Base-by-base conservation (phyloP, 2,329 filamentous ascomycete genomes). In the Lanzia echinophila region DNA sequence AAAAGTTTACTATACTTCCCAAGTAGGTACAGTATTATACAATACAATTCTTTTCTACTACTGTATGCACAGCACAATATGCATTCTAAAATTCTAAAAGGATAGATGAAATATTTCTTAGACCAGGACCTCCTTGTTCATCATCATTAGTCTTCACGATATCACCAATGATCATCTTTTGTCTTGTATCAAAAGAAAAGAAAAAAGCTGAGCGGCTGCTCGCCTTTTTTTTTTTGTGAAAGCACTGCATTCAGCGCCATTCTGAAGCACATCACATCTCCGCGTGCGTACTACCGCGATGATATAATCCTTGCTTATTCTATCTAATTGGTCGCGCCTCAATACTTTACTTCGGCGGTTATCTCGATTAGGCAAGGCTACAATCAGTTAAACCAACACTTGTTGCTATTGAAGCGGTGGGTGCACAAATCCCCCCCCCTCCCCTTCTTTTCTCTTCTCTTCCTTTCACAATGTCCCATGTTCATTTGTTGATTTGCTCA, bases 341-440 rank as follows among this genome's bases (percentile, higher is more conserved):
- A 44, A 51, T 60, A 54, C 50, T 53, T 57, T 57, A 59, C 48
- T 57, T 64, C 65, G 65, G 63, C 63, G 63, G 60, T 60, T 64
- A 66, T 63, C 64, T 67, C 56, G 60, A 67, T 66, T 62, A 58
- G 63, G 64, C 51, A 64, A 62, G 59, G 62, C 59, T 62, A 53
- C 53, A 59, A 57, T 54, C 8, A n/a, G 22, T 43, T 56, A 41
- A 41, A 54, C 51, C 53, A 57, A 50, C 39, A 58, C 15, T 45
- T 45, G 22, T 20, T 32, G 12, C 43, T 17, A 22, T 11, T 5
- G 6, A 33, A 24, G 20, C 31, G 28, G 15, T n/a, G 15, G 15
- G 28, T 32, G 28, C 28, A 45, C 43, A 45, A 45, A 17, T 5
- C 28, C 22, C 15, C 20, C 20, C 39, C 38, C 41, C 24, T 28